Base-by-base conservation (phyloP, 306 rosid species). In the Cotoneaster glaucophyllus region DNA sequence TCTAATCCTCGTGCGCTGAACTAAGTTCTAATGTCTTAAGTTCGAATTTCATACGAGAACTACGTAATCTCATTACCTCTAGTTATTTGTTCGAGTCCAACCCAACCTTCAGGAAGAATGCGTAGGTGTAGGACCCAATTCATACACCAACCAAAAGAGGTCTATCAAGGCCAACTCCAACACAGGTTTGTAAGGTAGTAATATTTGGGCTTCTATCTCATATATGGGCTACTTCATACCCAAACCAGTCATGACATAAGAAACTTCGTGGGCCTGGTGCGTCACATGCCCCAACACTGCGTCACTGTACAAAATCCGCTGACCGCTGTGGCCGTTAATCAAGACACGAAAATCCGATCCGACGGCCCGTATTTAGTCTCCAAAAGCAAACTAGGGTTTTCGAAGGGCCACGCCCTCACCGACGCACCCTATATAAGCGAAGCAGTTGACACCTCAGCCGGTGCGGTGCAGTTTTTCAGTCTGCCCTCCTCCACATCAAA, bases 401-500 rank as follows among this genome's bases (percentile, higher is more conserved):
- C 41, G 22, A 44, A 7, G 3, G 22, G 45, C 61, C 29, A 29
- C 26, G 9, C 19, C n/a, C 64, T 43, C 6, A 25, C 34, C 41
- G 57, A 4, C 44, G 17, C 31, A 29, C 39, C 31, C 24, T 87
- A 85, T 85, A 85, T 82, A 91, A 75, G 0, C 21, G 50, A 6
- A 53, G 48, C 77, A 19, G 83, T 86, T 43, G 7, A 31, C 84
- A 10, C 25, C 14, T 4, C 4, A 50, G 28, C 70, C 64, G 70
- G 79, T 74, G 93, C 89, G 91, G 97, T 87, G 93, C 89, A 82
- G 91, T 61, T 61, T 61, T 64, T 71, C 1, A 44, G 62, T 80
- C 97, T 91, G 92, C 97, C 93, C 89, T 85, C 92, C 82, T 58
- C 66, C 61, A 29, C 54, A 53, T 52, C 44, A 73, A 84, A 78